Percentiles rank a stretch among this genome's conserved stretches.
These are phyloP conservation scores for Mentha longifolia DNA, from an alignment of 257 asterid species.

Conservation along the genomic window DNA sequence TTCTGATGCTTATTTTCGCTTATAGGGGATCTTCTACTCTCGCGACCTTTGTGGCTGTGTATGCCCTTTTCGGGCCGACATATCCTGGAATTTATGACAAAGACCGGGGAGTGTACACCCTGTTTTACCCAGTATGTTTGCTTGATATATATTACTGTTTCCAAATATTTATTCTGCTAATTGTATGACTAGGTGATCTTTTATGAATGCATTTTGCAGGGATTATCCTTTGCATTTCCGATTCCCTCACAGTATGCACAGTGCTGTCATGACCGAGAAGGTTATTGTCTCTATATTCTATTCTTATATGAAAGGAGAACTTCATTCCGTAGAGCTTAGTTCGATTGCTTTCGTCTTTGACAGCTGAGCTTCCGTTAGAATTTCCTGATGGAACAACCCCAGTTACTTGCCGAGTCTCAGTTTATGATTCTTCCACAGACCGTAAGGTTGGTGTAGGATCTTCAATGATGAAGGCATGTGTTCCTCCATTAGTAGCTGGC, in stretches of 20 bases:
- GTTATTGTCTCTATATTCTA: conserved; percentile 23
- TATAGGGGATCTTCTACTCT: conserved; percentile 76
- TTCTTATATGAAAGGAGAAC: conserved; percentile 4
- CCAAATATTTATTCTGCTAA: conserved; percentile 10
- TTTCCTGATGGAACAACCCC: conserved; percentile 97
- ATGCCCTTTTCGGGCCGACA: conserved; percentile 84
- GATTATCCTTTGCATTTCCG: conserved; percentile 83
- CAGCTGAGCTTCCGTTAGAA: conserved; percentile 89
- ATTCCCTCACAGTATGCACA: conserved; percentile 76
- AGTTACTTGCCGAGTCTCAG: conserved; percentile 81
- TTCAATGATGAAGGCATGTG: conserved; percentile 69
- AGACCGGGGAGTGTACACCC: conserved; percentile 73
- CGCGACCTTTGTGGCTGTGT: conserved; percentile 88
- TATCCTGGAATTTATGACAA: conserved; percentile 86
- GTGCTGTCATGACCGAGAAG: conserved; percentile 58
- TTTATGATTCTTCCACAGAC: conserved; percentile 76
- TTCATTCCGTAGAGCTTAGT: conserved; percentile 22
- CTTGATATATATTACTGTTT: conserved; percentile 15
- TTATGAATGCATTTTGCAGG: conserved; percentile 52
- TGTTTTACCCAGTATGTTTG: conserved; percentile 79
- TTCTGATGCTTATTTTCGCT: conserved; percentile 36
- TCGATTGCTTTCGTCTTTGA: conserved; percentile 10
- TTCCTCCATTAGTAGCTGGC: conserved; percentile 74
- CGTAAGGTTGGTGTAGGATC: conserved; percentile 85
- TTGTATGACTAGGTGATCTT: conserved; percentile 19